These are phyloP conservation scores for Dryas octopetala DNA, from an alignment of 306 rosid genomes.

Conservation along the genomic window DNA sequence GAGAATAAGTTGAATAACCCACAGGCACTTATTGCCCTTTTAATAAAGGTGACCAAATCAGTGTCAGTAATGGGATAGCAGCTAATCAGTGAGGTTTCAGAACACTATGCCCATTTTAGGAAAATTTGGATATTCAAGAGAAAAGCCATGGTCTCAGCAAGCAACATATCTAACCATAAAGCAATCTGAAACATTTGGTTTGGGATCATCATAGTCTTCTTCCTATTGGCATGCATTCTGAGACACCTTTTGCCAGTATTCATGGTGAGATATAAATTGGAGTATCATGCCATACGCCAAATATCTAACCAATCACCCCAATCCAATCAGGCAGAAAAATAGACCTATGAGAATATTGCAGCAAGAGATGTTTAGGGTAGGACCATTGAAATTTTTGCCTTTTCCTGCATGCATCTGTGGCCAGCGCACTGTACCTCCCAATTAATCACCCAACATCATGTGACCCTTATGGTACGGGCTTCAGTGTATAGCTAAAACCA, in stretches of 20 bases:
- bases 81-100: constrained; percentile 8
- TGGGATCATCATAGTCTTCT: not conserved
- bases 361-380: not conserved
- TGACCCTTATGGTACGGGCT: not conserved
- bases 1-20: not conserved
- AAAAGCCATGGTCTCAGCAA: constrained; percentile 9
- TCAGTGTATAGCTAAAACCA: not conserved
- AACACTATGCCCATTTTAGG: not conserved
- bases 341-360: not conserved
- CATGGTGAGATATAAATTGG: not conserved
- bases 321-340: not conserved
- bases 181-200: not conserved
- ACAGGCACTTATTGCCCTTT: not conserved
- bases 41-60: constrained; percentile 10
- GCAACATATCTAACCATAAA: not conserved
- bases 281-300: not conserved
- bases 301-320: not conserved
- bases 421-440: not conserved
- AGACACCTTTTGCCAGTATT: not conserved
- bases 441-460: not conserved
- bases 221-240: not conserved
- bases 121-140: not conserved
- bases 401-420: not conserved
- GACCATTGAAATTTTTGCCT: constrained; percentile 1
- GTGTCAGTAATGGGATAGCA: not conserved